Base-by-base conservation (phyloP, 2,329 filamentous ascomycete species). In the Metarhizium rileyi region DNA sequence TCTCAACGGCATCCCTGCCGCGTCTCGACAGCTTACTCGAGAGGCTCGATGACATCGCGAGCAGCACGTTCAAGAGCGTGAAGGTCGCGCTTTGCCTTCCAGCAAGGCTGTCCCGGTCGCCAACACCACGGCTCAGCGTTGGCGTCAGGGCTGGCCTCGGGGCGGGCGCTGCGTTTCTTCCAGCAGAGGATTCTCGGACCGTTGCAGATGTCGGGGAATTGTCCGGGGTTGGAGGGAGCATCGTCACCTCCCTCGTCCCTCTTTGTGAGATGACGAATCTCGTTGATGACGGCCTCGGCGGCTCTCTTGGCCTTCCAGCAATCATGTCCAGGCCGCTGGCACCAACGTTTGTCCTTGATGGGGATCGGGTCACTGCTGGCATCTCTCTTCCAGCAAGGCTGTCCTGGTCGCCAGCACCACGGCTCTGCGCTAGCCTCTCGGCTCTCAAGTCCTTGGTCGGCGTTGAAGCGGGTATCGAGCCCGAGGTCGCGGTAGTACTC, bases 231-330 rank as follows among this genome's bases (percentile, higher is more conserved):
- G 26, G 1, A 20, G 35, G 4, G n/a, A 3, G 51, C 50, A 8
- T 44, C 48, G 2, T 56, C 54, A 2, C 23, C 26, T 3, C 12
- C 30, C 18, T 40, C 46, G n/a, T 48, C 50, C 18, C 35, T 27
- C 23, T 43, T 45, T 9, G 35, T 20, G 4, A 52, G 49, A 18
- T 53, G 52, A 10, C 52, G 52, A 25, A 64, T 52, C 50, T 63
- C 63, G 16, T 62, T 53, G 28, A 69, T 60, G 26, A 69, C 58
- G 12, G 65, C 65, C 46, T 66, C 64, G 43, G 66, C 66, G 18
- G 63, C 66, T 49, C 66, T 65, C 59, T 67, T 70, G 49, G 61
- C 61, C 56, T 68, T 67, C 56, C 57, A 60, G 63, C 71, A 73
- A 10, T 28, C 6, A 36, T 46, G 1, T 3, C 36, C 44, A 18